Percentiles rank a stretch among this genome's conserved stretches.
Evolutionary conservation across 768 basidiomycete genomes (phyloP).

Genomic region (Lactarius deliciosus): DNA sequence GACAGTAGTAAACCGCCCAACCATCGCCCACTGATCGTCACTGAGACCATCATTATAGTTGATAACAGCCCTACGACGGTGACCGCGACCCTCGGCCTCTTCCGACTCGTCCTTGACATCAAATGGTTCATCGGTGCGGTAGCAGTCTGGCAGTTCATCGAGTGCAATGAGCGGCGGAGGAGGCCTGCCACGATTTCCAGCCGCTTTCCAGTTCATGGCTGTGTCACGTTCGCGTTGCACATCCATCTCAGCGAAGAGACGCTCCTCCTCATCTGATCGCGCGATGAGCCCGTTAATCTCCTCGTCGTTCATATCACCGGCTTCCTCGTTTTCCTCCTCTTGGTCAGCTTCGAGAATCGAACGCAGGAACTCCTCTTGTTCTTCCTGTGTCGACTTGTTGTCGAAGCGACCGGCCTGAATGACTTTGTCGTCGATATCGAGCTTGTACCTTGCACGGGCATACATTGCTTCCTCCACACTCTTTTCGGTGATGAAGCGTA

Average conservation of each 20-base stretch:
- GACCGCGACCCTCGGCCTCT: conserved; percentile 76
- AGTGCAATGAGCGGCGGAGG: conserved; percentile 77
- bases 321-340: conserved; percentile 87
- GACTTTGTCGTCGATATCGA: conserved; percentile 98
- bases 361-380: conserved; percentile 93
- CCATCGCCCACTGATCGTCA: conserved; percentile 92
- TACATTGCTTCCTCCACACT: conserved; percentile 99
- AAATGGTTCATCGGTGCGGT: conserved; percentile 81
- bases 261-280: conserved; percentile 75
- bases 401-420: conserved; percentile 99
- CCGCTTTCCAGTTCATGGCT: conserved; percentile 63
- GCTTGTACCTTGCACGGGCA: conserved; percentile 90
- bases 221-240: conserved; percentile 69
- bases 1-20: conserved; percentile 40
- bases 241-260: conserved; percentile 82
- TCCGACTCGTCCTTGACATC: conserved; percentile 61
- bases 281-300: conserved; percentile 93
- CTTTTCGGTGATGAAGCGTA: conserved; percentile 96
- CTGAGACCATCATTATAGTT: conserved; percentile 92
- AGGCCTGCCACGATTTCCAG: conserved; percentile 74
- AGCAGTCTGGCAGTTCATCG: conserved; percentile 90
- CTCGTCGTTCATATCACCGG: conserved; percentile 90
- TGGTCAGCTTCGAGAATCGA: conserved; percentile 89
- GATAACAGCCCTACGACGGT: conserved; percentile 78
- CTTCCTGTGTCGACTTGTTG: conserved; percentile 96